phyloP scores from a whole-genome alignment of 108 stramenopile species.

The Cyclotella cryptica region DNA sequence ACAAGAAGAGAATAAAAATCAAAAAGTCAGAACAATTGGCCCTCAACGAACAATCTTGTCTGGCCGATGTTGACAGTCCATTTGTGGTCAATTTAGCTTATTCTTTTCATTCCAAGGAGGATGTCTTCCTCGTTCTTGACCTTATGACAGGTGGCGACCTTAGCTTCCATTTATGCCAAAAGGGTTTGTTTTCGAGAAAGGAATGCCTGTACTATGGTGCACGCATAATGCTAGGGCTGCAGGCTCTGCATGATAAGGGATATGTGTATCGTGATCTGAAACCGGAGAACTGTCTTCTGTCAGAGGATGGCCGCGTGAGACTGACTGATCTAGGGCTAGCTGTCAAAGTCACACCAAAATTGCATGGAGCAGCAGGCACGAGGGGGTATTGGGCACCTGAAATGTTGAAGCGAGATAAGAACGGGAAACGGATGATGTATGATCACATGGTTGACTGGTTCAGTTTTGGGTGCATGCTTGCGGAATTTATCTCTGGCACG shows the following conservation, averaged over 20 bases:
- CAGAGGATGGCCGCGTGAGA: slow-evolving; percentile 88
- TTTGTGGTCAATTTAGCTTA: slow-evolving; percentile 98
- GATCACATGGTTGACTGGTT: slow-evolving; percentile 94
- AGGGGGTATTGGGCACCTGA: slow-evolving; percentile 97
- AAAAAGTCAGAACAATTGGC: slow-evolving; percentile 92
- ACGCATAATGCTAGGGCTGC: slow-evolving; percentile 91
- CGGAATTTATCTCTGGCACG: slow-evolving; percentile 92
- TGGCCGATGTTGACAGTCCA: slow-evolving; percentile 86
- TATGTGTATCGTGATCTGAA: slow-evolving; percentile 95
- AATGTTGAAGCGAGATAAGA: slow-evolving; percentile 88
- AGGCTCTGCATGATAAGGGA: slow-evolving; percentile 86
- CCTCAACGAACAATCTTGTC: slow-evolving; percentile 87
- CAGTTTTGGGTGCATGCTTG: slow-evolving; percentile 93
- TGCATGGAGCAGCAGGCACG: slow-evolving; percentile 89
- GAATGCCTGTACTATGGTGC: slow-evolving; percentile 91
- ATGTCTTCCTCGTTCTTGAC: slow-evolving; percentile 94
- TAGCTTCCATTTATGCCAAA: slow-evolving; percentile 84
- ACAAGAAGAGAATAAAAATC: slow-evolving; percentile 94
- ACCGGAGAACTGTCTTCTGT: slow-evolving; percentile 95
- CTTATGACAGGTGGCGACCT: slow-evolving; percentile 97
- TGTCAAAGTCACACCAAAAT: slow-evolving; percentile 81
- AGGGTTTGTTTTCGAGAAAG: slow-evolving; percentile 70
- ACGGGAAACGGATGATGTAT: slow-evolving; percentile 86
- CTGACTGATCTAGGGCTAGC: slow-evolving; percentile 95
- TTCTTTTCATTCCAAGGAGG: slow-evolving; percentile 89